phyloP scores from a whole-genome alignment of 2,329 filamentous ascomycete species.

The Diaporthe nobilis region DNA sequence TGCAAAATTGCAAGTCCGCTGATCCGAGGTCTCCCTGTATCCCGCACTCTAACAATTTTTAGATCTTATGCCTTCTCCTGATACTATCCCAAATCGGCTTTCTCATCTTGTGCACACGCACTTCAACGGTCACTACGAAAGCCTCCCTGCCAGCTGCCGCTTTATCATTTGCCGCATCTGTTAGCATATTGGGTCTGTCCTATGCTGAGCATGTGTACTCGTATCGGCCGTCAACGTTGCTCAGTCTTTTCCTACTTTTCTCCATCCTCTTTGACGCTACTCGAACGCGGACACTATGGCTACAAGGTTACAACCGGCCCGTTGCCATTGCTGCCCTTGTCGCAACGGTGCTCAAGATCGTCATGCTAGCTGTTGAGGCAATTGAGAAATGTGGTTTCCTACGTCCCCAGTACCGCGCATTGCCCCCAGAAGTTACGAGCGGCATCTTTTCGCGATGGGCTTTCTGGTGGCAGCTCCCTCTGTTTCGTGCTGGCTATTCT shows the following conservation, averaged over 20 bases:
- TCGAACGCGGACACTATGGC: slow-evolving; percentile 16
- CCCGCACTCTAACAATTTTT: background rate
- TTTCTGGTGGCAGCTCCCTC: slow-evolving; percentile 47
- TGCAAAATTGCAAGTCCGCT: slow-evolving; percentile 17
- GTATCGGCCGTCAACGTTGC: background rate
- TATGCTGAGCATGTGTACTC: slow-evolving; percentile 15
- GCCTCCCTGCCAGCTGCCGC: slow-evolving; percentile 8
- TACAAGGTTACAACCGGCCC: background rate
- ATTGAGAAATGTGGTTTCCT: slow-evolving; percentile 8
- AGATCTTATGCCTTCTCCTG: background rate
- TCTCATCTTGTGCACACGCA: slow-evolving; percentile 1
- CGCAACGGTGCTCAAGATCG: background rate
- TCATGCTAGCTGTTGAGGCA: background rate
- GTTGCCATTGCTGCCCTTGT: slow-evolving; percentile 4
- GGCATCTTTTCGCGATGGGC: slow-evolving; percentile 5
- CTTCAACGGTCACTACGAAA: background rate
- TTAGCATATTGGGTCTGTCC: background rate
- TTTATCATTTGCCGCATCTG: slow-evolving; percentile 11
- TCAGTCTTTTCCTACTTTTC: slow-evolving; percentile 10
- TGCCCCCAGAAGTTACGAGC: slow-evolving; percentile 1
- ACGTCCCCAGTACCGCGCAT: slow-evolving; percentile 6
- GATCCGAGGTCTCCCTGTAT: background rate
- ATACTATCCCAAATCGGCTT: background rate
- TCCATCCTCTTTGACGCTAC: slow-evolving; percentile 11
- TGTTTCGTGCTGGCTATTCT: slow-evolving; percentile 44